These are phyloP conservation scores for Diaporthe nobilis DNA, from an alignment of 2,329 filamentous ascomycete species.

Conservation along the genomic window DNA sequence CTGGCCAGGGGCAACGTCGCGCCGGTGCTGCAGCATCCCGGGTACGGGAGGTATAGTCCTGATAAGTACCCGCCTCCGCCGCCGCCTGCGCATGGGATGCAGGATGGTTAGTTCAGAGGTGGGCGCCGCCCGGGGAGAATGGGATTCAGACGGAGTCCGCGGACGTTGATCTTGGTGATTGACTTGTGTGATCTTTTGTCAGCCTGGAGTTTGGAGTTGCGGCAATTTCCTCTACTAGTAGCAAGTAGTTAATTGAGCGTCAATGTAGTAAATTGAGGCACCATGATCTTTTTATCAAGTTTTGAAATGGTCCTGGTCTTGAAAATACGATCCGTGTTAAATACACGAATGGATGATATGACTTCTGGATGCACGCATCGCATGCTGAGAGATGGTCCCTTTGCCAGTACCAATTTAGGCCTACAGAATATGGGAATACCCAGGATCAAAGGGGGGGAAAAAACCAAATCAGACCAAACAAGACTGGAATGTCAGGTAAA, in stretches of 20 bases:
- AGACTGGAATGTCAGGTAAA: too few species aligned
- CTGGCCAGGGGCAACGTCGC: conserved; percentile 50
- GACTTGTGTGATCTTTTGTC: not conserved
- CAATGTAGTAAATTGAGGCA: not conserved
- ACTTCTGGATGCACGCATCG: too few species aligned
- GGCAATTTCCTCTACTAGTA: too few species aligned
- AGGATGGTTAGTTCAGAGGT: conserved; percentile 43
- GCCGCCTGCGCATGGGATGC: conserved; percentile 30
- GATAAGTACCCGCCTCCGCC: conserved; percentile 42
- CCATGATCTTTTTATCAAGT: too few species aligned
- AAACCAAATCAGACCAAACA: too few species aligned
- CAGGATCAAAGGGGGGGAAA: too few species aligned
- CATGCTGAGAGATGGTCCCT: too few species aligned
- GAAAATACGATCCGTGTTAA: too few species aligned
- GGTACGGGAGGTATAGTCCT: conserved; percentile 56
- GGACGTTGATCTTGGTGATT: not conserved
- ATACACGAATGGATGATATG: too few species aligned
- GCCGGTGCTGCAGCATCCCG: conserved; percentile 62
- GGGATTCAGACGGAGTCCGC: not conserved
- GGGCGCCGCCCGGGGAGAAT: conserved; percentile 32
- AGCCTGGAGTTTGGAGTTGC: conserved; percentile 36
- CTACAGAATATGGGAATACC: too few species aligned
- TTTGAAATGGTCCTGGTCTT: too few species aligned
- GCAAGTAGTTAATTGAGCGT: not conserved
- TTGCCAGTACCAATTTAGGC: too few species aligned